phyloP scores from a whole-genome alignment of 225 moss, liverwort and hornwort genomes.

The Antitrichia curtipendula region DNA sequence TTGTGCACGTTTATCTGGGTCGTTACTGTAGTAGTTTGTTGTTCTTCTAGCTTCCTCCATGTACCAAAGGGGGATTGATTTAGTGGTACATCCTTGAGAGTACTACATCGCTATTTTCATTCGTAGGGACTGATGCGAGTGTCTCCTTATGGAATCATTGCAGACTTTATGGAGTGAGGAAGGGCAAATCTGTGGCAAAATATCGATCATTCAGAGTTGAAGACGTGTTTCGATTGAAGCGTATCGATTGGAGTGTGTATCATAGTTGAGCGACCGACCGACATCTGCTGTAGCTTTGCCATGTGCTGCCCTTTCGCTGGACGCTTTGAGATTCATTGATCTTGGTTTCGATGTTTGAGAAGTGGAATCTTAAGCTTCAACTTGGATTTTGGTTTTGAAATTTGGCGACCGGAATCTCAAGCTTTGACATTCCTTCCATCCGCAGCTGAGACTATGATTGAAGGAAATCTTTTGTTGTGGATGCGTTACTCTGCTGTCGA shows the following conservation, averaged over 20 bases:
- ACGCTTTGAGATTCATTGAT: neutral
- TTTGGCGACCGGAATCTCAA: neutral
- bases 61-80: neutral
- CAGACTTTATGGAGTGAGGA: conserved; percentile 6
- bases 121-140: neutral
- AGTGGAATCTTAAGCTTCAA: neutral
- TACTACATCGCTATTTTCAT: neutral
- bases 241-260: neutral
- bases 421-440: neutral
- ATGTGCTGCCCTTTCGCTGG: neutral
- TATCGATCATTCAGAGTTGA: neutral
- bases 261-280: neutral
- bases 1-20: neutral
- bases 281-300: neutral
- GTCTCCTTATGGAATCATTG: neutral
- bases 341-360: neutral
- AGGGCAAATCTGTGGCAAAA: neutral
- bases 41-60: neutral
- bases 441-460: neutral
- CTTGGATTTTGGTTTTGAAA: neutral
- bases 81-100: neutral
- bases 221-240: neutral
- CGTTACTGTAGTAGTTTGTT: neutral
- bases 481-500: neutral
- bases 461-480: neutral